phyloP scores from a whole-genome alignment of 2,329 filamentous ascomycete species.

The Mycosphaerelloides madeirae region DNA sequence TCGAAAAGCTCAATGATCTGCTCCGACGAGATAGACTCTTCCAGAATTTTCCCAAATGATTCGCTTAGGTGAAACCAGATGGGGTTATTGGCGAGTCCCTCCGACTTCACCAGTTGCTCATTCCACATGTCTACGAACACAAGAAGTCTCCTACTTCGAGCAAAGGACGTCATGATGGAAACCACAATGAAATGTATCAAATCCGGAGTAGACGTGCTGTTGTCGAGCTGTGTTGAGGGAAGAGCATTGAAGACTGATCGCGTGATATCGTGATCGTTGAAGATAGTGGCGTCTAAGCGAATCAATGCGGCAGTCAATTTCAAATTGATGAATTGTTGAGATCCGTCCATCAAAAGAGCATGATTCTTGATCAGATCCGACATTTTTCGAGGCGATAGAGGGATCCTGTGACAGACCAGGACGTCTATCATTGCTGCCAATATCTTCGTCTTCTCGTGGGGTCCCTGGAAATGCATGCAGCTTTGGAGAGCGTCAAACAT shows the following conservation, averaged over 20 bases:
- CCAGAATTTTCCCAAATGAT: constrained; percentile 19
- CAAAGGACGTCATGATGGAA: constrained; percentile 31
- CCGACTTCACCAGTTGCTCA: constrained; percentile 18
- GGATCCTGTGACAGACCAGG: constrained; percentile 11
- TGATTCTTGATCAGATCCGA: constrained; percentile 12
- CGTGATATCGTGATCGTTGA: constrained; percentile 30
- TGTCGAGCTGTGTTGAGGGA: not conserved
- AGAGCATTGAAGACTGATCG: constrained; percentile 5
- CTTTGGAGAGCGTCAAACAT: constrained; percentile 36
- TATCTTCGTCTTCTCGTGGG: constrained; percentile 20
- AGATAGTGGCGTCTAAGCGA: constrained; percentile 44
- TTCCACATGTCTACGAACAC: constrained; percentile 29
- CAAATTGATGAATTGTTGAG: constrained; percentile 33
- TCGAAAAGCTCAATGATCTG: constrained; percentile 10
- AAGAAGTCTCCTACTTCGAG: constrained; percentile 23
- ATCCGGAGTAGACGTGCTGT: not conserved
- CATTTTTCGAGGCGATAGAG: constrained; percentile 17
- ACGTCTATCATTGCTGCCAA: constrained; percentile 24
- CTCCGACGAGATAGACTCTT: constrained; percentile 15
- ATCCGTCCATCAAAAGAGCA: constrained; percentile 2
- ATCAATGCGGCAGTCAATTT: constrained; percentile 41
- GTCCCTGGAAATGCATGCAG: constrained; percentile 23
- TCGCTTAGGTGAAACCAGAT: constrained; percentile 22
- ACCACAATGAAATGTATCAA: constrained; percentile 17
- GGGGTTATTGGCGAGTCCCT: constrained; percentile 1